phyloP scores from a whole-genome alignment of 345 rosid species.

The Psidium guajava region DNA sequence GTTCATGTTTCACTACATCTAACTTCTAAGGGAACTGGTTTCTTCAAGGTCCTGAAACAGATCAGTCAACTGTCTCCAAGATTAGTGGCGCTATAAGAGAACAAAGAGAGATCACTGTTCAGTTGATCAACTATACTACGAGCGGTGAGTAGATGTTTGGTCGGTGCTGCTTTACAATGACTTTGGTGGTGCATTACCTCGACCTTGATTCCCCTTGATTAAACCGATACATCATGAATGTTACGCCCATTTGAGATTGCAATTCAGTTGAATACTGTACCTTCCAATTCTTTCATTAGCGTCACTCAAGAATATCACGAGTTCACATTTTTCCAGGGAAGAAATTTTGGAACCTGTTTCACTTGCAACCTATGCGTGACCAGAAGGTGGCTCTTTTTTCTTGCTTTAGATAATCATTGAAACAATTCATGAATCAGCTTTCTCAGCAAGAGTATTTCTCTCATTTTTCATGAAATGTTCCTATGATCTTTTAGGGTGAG shows the following conservation, averaged over 20 bases:
- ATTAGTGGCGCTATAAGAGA: conserved; percentile 88
- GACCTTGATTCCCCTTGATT: background rate
- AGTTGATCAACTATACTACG: conserved; percentile 94
- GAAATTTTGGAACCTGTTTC: conserved; percentile 97
- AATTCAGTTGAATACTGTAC: too few relatives aligned
- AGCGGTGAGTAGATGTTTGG: conserved; percentile 37
- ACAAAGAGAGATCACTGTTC: conserved; percentile 85
- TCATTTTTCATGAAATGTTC: background rate
- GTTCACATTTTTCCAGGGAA: conserved; percentile 52
- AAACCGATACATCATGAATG: too few relatives aligned
- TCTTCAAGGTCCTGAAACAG: conserved; percentile 99
- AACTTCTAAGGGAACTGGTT: conserved; percentile 25
- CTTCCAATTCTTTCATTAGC: too few relatives aligned
- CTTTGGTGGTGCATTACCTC: background rate
- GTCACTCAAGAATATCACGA: background rate
- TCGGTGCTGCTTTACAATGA: background rate
- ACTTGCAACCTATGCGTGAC: conserved; percentile 98
- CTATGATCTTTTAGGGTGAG: conserved; percentile 45
- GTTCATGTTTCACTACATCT: background rate
- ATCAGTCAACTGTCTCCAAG: conserved; percentile 64
- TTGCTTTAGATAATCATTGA: conserved; percentile 1
- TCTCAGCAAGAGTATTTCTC: background rate
- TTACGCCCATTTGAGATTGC: too few relatives aligned
- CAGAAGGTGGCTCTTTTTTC: conserved; percentile 43
- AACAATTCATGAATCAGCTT: background rate